These are phyloP conservation scores for Coniochaeta sp. DNA, from an alignment of 2,329 filamentous ascomycete species.

Conservation along the genomic window DNA sequence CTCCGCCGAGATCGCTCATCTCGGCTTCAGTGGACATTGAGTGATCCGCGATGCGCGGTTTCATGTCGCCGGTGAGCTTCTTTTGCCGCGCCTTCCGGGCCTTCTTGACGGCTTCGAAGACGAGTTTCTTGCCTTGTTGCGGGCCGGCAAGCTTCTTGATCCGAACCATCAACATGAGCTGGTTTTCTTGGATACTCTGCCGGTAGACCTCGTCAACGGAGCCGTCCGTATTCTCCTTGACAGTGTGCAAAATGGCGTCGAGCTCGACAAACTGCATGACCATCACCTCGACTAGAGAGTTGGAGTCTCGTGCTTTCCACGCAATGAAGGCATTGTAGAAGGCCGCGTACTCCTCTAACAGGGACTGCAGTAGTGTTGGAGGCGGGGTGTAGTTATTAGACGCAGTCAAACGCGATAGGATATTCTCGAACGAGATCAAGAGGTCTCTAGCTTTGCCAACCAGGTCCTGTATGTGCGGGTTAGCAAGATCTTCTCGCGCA, in stretches of 20 bases:
- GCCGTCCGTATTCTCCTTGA: constrained; percentile 69
- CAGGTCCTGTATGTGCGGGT: constrained; percentile 60
- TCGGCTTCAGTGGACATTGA: constrained; percentile 22
- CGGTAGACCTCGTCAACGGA: constrained; percentile 70
- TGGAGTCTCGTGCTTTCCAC: constrained; percentile 76
- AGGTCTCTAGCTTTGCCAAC: constrained; percentile 72
- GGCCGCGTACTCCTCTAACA: constrained; percentile 63
- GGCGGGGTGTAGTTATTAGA: constrained; percentile 62
- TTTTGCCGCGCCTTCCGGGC: constrained; percentile 56
- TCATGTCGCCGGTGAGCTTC: constrained; percentile 61
- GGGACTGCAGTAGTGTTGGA: constrained; percentile 49
- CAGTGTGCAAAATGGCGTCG: constrained; percentile 75
- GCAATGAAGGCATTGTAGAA: constrained; percentile 75
- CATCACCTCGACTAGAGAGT: constrained; percentile 74
- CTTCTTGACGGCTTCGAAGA: constrained; percentile 67
- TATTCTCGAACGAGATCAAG: constrained; percentile 69
- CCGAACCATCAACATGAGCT: constrained; percentile 68
- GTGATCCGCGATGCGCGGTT: constrained; percentile 56
- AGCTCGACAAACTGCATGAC: constrained; percentile 79
- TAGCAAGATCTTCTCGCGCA: constrained; percentile 45
- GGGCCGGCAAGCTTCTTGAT: constrained; percentile 72
- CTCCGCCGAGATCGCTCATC: constrained; percentile 30
- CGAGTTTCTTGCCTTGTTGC: constrained; percentile 62
- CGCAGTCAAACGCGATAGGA: constrained; percentile 56
- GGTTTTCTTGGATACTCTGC: constrained; percentile 73